Evolutionary conservation across 2,329 filamentous ascomycete genomes (phyloP).

Genomic region (Xylariaceae sp.): DNA sequence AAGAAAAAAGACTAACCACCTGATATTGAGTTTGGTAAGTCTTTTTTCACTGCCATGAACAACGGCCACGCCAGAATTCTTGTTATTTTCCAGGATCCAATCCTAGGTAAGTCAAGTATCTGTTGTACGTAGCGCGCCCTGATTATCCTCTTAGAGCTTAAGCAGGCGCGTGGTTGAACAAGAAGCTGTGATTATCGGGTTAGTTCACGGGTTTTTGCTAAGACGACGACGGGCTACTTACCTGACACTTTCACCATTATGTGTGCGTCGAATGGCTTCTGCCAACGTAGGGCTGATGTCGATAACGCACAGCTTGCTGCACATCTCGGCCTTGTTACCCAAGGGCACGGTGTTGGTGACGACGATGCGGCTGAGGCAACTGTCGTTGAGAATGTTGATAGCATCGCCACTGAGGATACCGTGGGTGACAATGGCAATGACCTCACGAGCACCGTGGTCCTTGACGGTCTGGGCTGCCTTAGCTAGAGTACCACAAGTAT

Average conservation of each 20-base stretch:
- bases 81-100: not conserved
- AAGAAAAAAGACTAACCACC: not conserved
- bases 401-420: constrained; percentile 69
- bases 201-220: not conserved
- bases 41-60: not conserved
- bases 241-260: constrained; percentile 56
- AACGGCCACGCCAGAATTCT: not conserved
- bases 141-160: not conserved
- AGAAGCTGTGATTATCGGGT: constrained; percentile 22
- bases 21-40: no score
- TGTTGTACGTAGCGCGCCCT: not conserved
- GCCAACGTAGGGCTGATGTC: constrained; percentile 69
- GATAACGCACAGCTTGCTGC: constrained; percentile 66
- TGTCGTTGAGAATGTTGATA: constrained; percentile 66
- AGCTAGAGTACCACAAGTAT: constrained; percentile 75
- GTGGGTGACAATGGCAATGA: constrained; percentile 93
- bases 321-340: constrained; percentile 65
- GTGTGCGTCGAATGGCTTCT: constrained; percentile 53
- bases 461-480: constrained; percentile 90
- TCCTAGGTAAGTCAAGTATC: not conserved
- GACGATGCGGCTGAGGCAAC: constrained; percentile 63
- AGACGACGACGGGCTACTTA: constrained; percentile 32
- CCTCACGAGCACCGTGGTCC: constrained; percentile 77
- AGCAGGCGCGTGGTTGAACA: constrained; percentile 33
- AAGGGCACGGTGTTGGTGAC: constrained; percentile 78